These are phyloP conservation scores for Linaria vulgaris DNA, from an alignment of 257 asterid species.

Conservation along the genomic window DNA sequence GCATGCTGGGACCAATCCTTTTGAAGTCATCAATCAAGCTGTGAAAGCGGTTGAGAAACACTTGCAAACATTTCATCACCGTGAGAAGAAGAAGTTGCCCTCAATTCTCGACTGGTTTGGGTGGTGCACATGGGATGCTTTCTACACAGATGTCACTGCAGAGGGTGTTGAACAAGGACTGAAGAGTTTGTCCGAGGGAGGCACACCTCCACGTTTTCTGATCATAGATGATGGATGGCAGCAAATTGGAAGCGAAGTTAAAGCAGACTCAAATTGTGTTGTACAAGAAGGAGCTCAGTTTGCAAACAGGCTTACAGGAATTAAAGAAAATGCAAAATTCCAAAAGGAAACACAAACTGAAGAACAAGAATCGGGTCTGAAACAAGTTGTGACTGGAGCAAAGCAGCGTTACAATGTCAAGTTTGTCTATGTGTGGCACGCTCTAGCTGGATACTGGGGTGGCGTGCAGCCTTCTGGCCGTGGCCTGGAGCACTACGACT, in stretches of 20 bases:
- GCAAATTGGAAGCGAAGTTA: slow-evolving; percentile 73
- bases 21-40: slow-evolving; percentile 87
- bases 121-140: slow-evolving; percentile 99
- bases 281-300: slow-evolving; percentile 97
- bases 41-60: slow-evolving; percentile 90
- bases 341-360: slow-evolving; percentile 45
- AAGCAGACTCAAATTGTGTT: slow-evolving; percentile 54
- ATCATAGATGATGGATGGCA: slow-evolving; percentile 99
- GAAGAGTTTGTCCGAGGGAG: slow-evolving; percentile 85
- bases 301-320: slow-evolving; percentile 81
- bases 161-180: slow-evolving; percentile 96
- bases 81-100: slow-evolving; percentile 89
- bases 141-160: slow-evolving; percentile 96
- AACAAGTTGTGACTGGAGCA: slow-evolving; percentile 67
- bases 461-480: slow-evolving; percentile 90
- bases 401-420: slow-evolving; percentile 64
- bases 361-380: slow-evolving; percentile 63
- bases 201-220: slow-evolving; percentile 85
- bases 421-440: slow-evolving; percentile 89
- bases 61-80: slow-evolving; percentile 85
- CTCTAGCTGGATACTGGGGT: slow-evolving; percentile 98
- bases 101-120: slow-evolving; percentile 93
- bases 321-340: slow-evolving; percentile 79
- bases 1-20: slow-evolving; percentile 93
- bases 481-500: slow-evolving; percentile 85